Base-by-base conservation (phyloP, 2,329 filamentous ascomycete genomes). In the Aspergillus pseudoglaucus region DNA sequence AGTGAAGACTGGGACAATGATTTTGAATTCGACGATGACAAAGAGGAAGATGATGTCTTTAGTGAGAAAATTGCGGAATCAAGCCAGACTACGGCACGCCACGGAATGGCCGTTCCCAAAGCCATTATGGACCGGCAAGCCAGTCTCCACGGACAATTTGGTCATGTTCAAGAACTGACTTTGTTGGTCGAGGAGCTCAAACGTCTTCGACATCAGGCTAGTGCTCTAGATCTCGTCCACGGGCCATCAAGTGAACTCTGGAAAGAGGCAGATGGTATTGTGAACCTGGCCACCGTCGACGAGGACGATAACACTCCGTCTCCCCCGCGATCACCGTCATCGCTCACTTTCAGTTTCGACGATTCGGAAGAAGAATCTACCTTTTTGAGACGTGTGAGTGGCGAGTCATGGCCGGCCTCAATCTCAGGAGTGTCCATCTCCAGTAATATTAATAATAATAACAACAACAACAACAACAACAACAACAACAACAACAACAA, bases 1-100 rank as follows among this genome's bases (percentile, higher is more conserved):
- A 84, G 78, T 20, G 82, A 85, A 60, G 82, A 85, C 59, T 85
- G 82, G 82, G 82, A 84, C 57, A 81, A 81, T 46, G 82, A 85
- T 58, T 85, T 85, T 57, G 81, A 84, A 48, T 84, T 84, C 62
- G 78, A 78, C 18, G 79, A 82, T 42, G 62, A 69, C 10, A 68
- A 73, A 22, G 74, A 77, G 20, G 68, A 73, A 22, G 74, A 77
- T 17, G 59, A 51, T 20, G 45, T 69, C 18, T 64, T 71, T 41
- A 64, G 61, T 42, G 65, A 79, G 74, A 72, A 63, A 69, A 52
- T 55, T 30, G 57, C 60, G 25, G 50, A 58, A n/a, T 7, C 17
- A 12, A 51, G 43, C 35, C 58, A 58, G 42, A 52, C 54, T 7
- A 51, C 53, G 15, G 38, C 50, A 42, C 54, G 59, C n/a, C 61